Evolutionary conservation across 2,329 filamentous ascomycete species (phyloP).

Genomic region (Triangularia setosa): DNA sequence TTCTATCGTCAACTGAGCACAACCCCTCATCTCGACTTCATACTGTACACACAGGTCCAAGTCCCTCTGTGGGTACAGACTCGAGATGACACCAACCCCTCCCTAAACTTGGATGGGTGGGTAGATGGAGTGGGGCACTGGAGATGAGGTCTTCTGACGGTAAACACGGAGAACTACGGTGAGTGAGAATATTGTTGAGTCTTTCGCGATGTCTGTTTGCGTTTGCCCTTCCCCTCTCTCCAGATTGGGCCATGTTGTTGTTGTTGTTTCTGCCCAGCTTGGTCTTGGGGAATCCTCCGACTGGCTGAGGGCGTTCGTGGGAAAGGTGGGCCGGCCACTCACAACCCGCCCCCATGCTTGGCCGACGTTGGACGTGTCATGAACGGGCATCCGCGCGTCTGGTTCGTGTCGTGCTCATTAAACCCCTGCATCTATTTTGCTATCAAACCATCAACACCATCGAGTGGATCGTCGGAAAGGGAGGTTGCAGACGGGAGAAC

Average conservation of each 20-base stretch:
- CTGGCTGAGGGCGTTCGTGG: conserved; percentile 14
- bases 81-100: neutral
- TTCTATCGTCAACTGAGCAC: neutral
- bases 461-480: neutral
- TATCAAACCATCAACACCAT: neutral
- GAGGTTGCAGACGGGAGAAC: neutral
- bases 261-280: conserved; percentile 22
- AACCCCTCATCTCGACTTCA: neutral
- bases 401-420: conserved; percentile 18
- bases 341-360: conserved; percentile 1
- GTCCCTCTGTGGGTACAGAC: neutral
- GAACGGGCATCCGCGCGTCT: conserved; percentile 14
- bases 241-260: conserved; percentile 22
- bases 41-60: neutral
- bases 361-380: conserved; percentile 12
- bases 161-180: neutral
- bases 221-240: conserved; percentile 13
- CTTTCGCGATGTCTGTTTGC: conserved; percentile 7
- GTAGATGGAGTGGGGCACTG: neutral
- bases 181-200: neutral
- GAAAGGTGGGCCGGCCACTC: neutral
- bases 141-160: neutral
- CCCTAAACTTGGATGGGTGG: neutral
- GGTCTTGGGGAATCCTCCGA: conserved; percentile 15
- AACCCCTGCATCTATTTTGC: conserved; percentile 4